Conservation (phyloP, 2,329 filamentous ascomycete genomes). For the Fusarium annulatum region DNA sequence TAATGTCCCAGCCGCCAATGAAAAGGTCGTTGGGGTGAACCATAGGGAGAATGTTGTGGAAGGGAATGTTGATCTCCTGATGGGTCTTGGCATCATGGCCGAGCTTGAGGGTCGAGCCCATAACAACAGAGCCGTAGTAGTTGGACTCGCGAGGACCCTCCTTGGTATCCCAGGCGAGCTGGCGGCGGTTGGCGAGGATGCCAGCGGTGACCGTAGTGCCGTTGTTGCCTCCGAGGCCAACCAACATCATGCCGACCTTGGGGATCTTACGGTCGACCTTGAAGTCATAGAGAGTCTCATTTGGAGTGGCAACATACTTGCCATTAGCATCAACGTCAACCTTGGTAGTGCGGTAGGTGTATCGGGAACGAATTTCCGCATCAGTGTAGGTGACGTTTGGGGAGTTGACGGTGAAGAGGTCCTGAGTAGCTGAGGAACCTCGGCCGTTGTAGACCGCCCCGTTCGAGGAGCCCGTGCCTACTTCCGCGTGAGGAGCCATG, state of each 20-base stretch:
- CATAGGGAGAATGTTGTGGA: constrained; percentile 95
- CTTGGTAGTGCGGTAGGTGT: constrained; percentile 94
- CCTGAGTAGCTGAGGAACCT: constrained; percentile 59
- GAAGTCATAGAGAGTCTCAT: constrained; percentile 95
- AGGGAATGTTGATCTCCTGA: constrained; percentile 94
- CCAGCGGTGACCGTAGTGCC: constrained; percentile 96
- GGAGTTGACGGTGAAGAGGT: constrained; percentile 87
- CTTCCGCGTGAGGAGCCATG: constrained; percentile 94
- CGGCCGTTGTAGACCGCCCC: constrained; percentile 65
- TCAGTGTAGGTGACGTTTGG: constrained; percentile 94
- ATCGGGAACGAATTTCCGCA: constrained; percentile 88
- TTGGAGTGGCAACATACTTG: constrained; percentile 84
- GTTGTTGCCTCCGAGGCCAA: constrained; percentile 98
- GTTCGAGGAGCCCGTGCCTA: constrained; percentile 66
- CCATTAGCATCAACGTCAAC: constrained; percentile 78
- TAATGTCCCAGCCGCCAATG: constrained; percentile 98
- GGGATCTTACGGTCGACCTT: constrained; percentile 94
- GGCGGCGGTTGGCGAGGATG: constrained; percentile 93
- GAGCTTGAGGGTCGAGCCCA: constrained; percentile 97
- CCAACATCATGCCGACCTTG: constrained; percentile 96
- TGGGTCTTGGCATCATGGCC: constrained; percentile 86
- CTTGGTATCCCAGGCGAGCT: constrained; percentile 91
- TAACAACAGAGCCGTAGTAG: constrained; percentile 98
- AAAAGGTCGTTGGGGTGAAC: constrained; percentile 96
- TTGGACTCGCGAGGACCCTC: constrained; percentile 88